phyloP scores from a whole-genome alignment of 2,329 filamentous ascomycete genomes.

The Colletotrichum neosansevieriae region DNA sequence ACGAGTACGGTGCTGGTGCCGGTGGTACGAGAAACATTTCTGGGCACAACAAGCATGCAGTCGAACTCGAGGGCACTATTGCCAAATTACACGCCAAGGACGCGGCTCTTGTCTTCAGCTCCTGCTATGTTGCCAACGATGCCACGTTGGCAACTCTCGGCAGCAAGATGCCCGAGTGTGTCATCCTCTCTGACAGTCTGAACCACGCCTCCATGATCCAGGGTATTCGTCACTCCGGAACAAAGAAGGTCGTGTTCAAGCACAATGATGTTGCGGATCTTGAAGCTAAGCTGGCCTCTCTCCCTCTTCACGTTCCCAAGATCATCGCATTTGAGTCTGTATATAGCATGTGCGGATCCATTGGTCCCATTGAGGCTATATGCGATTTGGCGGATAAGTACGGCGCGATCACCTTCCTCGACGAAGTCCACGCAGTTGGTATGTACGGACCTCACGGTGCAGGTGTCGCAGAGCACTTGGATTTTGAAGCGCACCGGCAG shows the following conservation, averaged over 20 bases:
- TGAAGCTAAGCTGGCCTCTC: conserved; percentile 89
- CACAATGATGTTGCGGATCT: conserved; percentile 96
- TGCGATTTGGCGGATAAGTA: conserved; percentile 98
- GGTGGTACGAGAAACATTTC: conserved; percentile 98
- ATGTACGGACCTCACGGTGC: conserved; percentile 98
- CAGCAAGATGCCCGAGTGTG: conserved; percentile 94
- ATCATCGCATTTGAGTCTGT: conserved; percentile 99
- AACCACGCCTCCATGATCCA: conserved; percentile 99
- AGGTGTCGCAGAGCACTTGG: conserved; percentile 96
- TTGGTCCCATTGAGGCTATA: conserved; percentile 95
- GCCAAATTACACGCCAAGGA: conserved; percentile 94
- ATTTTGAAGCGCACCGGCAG: conserved; percentile 86
- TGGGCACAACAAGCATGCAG: conserved; percentile 94
- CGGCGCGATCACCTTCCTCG: conserved; percentile 95
- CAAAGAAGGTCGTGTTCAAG: conserved; percentile 98
- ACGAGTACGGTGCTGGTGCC: conserved; percentile 94
- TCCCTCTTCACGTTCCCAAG: conserved; percentile 89
- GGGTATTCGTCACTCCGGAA: conserved; percentile 96
- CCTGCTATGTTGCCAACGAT: conserved; percentile 98
- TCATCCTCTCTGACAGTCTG: conserved; percentile 96
- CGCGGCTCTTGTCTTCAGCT: conserved; percentile 92
- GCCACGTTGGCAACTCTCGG: conserved; percentile 96
- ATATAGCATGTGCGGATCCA: conserved; percentile 99
- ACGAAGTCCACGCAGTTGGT: conserved; percentile 98
- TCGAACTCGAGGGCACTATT: conserved; percentile 83